Conservation (phyloP, 805 yeast species). For the Cyberlindnera bimundalis region DNA sequence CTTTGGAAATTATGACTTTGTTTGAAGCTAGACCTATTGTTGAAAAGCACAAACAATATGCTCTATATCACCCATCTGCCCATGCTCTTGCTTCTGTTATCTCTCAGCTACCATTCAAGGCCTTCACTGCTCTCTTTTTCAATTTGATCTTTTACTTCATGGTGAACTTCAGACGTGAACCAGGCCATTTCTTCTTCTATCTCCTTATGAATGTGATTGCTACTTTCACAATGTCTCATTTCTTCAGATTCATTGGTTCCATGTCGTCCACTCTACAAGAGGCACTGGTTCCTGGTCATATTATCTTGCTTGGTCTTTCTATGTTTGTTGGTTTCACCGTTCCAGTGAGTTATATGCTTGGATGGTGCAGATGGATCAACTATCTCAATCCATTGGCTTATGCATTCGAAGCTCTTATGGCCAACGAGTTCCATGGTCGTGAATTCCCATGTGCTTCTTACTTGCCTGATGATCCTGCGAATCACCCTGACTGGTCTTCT, state of each 20-base stretch:
- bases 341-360: slow-evolving; percentile 52
- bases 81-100: slow-evolving; percentile 60
- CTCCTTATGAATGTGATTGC: slow-evolving; percentile 39
- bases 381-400: slow-evolving; percentile 57
- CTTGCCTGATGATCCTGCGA: slow-evolving; percentile 40
- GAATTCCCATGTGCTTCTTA: slow-evolving; percentile 42
- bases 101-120: slow-evolving; percentile 54
- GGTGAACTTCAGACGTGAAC: slow-evolving; percentile 46
- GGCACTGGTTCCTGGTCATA: slow-evolving; percentile 57
- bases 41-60: slow-evolving; percentile 55
- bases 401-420: slow-evolving; percentile 54
- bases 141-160: slow-evolving; percentile 50
- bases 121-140: slow-evolving; percentile 42
- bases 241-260: slow-evolving; percentile 54
- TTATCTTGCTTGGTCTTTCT: slow-evolving; percentile 44
- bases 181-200: slow-evolving; percentile 56
- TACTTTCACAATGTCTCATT: slow-evolving; percentile 53
- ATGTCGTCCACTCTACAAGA: slow-evolving; percentile 42
- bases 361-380: slow-evolving; percentile 68
- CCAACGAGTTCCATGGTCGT: slow-evolving; percentile 51
- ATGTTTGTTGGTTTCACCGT: slow-evolving; percentile 56
- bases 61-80: slow-evolving; percentile 59
- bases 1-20: slow-evolving; percentile 45
- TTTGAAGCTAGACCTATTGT: slow-evolving; percentile 46
- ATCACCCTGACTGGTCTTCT: slow-evolving; percentile 24